These are phyloP conservation scores for Trametes sp. DNA, from an alignment of 1,284 basidiomycete genomes.

Conservation along the genomic window DNA sequence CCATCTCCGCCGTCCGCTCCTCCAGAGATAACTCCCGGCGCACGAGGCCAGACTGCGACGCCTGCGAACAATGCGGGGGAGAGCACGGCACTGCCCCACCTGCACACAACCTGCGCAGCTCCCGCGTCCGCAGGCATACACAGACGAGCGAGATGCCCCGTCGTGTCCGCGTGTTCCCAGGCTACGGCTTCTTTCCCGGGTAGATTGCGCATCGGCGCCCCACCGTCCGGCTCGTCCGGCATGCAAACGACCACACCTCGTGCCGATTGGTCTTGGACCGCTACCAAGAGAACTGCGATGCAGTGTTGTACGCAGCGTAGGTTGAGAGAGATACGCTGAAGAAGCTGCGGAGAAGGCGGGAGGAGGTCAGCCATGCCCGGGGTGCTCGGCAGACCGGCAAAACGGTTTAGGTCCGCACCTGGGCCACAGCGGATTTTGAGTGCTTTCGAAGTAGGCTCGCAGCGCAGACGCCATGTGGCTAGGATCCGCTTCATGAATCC, in stretches of 20 bases:
- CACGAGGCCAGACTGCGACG: neutral
- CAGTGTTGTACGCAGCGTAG: too few relatives aligned
- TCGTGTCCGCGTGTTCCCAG: neutral
- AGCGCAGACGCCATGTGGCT: too few relatives aligned
- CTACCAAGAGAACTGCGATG: too few relatives aligned
- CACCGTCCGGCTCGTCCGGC: neutral
- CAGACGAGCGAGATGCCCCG: too few relatives aligned
- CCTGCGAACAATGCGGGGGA: neutral
- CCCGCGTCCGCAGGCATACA: neutral
- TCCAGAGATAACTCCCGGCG: neutral
- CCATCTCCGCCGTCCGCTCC: neutral
- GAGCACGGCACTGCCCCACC: neutral
- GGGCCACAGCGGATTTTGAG: too few relatives aligned
- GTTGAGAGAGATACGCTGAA: too few relatives aligned
- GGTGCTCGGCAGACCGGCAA: too few relatives aligned
- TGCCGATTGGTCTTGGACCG: neutral
- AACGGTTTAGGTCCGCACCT: too few relatives aligned
- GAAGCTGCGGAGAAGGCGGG: too few relatives aligned
- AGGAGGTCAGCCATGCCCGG: too few relatives aligned
- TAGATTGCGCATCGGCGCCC: neutral
- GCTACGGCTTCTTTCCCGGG: neutral
- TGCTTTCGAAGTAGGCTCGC: too few relatives aligned
- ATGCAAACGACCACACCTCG: neutral
- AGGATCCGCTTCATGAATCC: too few relatives aligned
- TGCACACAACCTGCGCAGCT: neutral